These are phyloP conservation scores for Wickerhamiella qilinensis DNA, from an alignment of 805 yeast species.

Conservation along the genomic window DNA sequence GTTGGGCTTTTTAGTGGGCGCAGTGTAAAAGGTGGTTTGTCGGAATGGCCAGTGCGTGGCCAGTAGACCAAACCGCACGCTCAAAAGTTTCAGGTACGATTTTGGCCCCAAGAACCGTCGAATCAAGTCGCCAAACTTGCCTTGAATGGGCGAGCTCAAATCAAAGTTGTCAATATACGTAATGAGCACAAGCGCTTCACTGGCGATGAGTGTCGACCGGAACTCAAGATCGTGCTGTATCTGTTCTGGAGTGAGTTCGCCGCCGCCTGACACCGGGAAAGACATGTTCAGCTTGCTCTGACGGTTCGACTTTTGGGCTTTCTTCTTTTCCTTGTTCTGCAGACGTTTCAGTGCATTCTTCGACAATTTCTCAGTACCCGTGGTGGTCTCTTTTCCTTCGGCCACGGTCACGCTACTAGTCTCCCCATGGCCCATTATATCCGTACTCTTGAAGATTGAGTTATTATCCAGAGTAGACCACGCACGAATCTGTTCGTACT, in stretches of 20 bases:
- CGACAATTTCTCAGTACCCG: slow-evolving; percentile 9
- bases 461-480: slow-evolving; percentile 21
- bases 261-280: slow-evolving; percentile 8
- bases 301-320: slow-evolving; percentile 10
- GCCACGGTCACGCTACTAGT: not conserved
- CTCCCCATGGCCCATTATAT: not conserved
- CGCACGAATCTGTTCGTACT: slow-evolving; percentile 18
- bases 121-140: slow-evolving; percentile 18
- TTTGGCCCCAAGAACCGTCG: slow-evolving; percentile 19
- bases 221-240: slow-evolving; percentile 18
- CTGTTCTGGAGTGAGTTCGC: slow-evolving; percentile 15
- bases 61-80: slow-evolving; percentile 27
- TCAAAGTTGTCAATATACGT: slow-evolving; percentile 26
- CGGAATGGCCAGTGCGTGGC: slow-evolving; percentile 33
- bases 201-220: slow-evolving; percentile 22
- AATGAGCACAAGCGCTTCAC: slow-evolving; percentile 28
- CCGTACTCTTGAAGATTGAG: slow-evolving; percentile 9
- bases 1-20: slow-evolving; percentile 26
- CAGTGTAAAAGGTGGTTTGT: slow-evolving; percentile 25
- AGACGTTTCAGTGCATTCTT: slow-evolving; percentile 20
- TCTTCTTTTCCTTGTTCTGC: slow-evolving; percentile 16
- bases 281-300: slow-evolving; percentile 8
- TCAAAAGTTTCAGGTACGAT: slow-evolving; percentile 21
- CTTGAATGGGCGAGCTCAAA: slow-evolving; percentile 22
- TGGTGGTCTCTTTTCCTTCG: not conserved